phyloP scores from a whole-genome alignment of 2,329 filamentous ascomycete genomes.

The Fusarium nodosum region DNA sequence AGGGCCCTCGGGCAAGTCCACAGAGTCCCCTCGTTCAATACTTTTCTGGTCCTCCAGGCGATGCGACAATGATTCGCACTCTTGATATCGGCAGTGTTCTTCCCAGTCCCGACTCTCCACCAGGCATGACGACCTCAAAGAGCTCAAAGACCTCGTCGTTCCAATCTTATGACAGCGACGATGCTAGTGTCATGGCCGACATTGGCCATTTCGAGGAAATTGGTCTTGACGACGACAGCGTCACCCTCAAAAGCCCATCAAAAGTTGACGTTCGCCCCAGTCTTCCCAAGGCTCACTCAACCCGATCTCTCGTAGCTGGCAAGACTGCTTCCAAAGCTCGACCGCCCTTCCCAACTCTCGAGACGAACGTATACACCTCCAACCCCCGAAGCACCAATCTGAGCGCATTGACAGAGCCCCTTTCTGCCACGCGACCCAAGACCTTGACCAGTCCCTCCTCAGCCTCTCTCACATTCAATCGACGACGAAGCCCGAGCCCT shows the following conservation, averaged over 20 bases:
- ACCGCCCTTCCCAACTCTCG: conserved; percentile 61
- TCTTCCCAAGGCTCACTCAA: conserved; percentile 48
- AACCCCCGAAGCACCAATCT: conserved; percentile 67
- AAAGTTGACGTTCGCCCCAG: conserved; percentile 58
- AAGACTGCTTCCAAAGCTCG: conserved; percentile 54
- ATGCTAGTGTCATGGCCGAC: conserved; percentile 77
- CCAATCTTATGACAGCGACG: conserved; percentile 82
- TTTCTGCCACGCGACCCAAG: conserved; percentile 50
- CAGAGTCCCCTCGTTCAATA: conserved; percentile 28
- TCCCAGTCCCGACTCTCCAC: conserved; percentile 55
- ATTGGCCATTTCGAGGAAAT: conserved; percentile 94
- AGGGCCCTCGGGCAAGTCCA: conserved; percentile 30
- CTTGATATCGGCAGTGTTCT: conserved; percentile 51
- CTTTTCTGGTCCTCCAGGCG: conserved; percentile 32
- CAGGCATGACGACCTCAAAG: conserved; percentile 83
- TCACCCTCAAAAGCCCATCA: conserved; percentile 65
- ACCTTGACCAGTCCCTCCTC: conserved; percentile 51
- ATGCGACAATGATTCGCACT: conserved; percentile 56
- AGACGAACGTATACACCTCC: conserved; percentile 60
- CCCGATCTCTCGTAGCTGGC: conserved; percentile 51
- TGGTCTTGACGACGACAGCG: conserved; percentile 76
- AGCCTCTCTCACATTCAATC: conserved; percentile 56
- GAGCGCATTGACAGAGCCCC: conserved; percentile 54
- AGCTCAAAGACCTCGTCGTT: conserved; percentile 93
- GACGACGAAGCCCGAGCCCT: conserved; percentile 67